A percentile compares a stretch with the other conserved stretches of the same genome.
These are phyloP conservation scores for Vitis rotundifolia DNA, from an alignment of 164 flowering plant species.

Conservation along the genomic window DNA sequence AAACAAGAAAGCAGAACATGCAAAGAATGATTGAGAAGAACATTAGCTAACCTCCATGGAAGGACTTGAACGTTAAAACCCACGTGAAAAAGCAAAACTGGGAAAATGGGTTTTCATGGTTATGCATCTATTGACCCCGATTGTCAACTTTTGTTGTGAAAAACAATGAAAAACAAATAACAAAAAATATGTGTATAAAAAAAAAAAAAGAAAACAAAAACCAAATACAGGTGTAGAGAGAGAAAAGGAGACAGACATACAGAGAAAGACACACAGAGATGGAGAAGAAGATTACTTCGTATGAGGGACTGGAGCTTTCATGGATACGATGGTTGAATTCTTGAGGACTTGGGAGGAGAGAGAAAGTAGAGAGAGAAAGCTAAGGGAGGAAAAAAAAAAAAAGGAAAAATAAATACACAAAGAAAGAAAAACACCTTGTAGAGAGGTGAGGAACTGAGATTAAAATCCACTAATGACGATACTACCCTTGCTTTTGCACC, in stretches of 20 bases:
- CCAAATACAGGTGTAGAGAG: no score
- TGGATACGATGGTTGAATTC: conserved; percentile 5
- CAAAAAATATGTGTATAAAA: neutral
- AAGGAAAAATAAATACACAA: neutral
- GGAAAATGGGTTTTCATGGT: conserved; percentile 21
- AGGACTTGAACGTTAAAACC: conserved; percentile 28
- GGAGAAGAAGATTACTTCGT: neutral
- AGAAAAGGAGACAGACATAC: neutral
- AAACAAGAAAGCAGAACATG: conserved; percentile 7
- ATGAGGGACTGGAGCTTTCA: conserved; percentile 1
- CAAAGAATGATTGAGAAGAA: neutral
- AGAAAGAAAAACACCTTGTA: no score
- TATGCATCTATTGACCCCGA: conserved; percentile 19
- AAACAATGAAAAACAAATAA: neutral
- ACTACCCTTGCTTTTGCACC: no score
- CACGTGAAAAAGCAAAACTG: conserved; percentile 18
- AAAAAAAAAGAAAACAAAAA: neutral
- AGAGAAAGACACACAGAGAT: neutral
- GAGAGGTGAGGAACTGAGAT: no score
- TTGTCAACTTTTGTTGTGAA: conserved; percentile 6
- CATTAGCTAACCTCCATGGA: conserved; percentile 15
- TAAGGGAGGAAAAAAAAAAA: neutral
- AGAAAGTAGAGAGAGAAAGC: neutral
- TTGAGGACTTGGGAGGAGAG: conserved; percentile 10
- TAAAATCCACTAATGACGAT: no score